These are phyloP conservation scores for Eimeria necatrix DNA, from an alignment of 169 alveolate genomes.

Conservation along the genomic window DNA sequence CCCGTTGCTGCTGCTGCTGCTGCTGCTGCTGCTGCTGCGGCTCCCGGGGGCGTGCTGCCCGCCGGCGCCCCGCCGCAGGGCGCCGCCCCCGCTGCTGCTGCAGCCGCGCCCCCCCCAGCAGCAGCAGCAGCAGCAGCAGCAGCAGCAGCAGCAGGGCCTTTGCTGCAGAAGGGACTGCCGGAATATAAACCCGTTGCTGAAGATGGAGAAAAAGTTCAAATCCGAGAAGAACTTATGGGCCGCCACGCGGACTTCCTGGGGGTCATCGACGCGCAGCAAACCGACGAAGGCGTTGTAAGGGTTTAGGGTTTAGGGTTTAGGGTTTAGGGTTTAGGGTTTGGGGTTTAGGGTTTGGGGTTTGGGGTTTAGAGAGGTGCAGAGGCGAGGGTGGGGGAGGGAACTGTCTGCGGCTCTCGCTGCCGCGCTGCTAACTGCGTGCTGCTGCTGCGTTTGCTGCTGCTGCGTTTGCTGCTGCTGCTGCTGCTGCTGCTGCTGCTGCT, in stretches of 20 bases:
- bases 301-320: not conserved
- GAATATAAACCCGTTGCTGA: constrained; percentile 91
- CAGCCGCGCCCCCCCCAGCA: not conserved
- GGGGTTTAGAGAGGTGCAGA: too few species aligned
- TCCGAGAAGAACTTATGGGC: constrained; percentile 91
- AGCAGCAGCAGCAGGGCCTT: not conserved
- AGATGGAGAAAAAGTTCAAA: constrained; percentile 85
- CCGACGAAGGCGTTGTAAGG: constrained; percentile 3
- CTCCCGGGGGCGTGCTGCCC: not conserved
- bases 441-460: too few species aligned
- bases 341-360: too few species aligned
- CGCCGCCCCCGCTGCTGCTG: not conserved
- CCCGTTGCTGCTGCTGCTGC: not conserved
- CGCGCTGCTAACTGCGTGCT: not conserved
- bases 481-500: not conserved
- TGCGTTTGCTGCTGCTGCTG: too few species aligned
- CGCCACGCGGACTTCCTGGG: constrained; percentile 91
- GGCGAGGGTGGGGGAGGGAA: not conserved
- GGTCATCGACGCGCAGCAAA: constrained; percentile 87
- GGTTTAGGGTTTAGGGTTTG: not conserved
- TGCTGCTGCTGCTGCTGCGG: not conserved
- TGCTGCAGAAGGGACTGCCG: constrained; percentile 84
- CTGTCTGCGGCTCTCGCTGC: too few species aligned
- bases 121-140: not conserved
- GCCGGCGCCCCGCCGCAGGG: not conserved